Evolutionary conservation across 352 stramenopile species (phyloP).

Genomic region (Globisporangium alternatum): DNA sequence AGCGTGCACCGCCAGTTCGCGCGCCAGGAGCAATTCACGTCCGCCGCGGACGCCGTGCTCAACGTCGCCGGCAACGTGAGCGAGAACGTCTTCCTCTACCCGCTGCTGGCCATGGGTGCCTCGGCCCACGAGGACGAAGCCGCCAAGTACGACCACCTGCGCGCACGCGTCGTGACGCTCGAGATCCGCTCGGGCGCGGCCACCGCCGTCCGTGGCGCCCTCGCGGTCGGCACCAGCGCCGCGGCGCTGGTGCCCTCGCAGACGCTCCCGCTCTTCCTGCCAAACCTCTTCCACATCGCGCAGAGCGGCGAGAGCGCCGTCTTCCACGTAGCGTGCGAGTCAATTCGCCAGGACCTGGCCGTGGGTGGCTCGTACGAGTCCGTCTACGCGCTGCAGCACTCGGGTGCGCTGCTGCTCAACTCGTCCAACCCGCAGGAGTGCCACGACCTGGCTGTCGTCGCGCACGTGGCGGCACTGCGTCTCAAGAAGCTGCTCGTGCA

Average conservation of each 20-base stretch:
- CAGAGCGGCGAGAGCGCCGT: slow-evolving; percentile 38
- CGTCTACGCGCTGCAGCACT: slow-evolving; percentile 66
- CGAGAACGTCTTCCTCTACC: slow-evolving; percentile 66
- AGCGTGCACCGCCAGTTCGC: slow-evolving; percentile 33
- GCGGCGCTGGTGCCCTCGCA: slow-evolving; percentile 65
- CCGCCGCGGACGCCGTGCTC: slow-evolving; percentile 49
- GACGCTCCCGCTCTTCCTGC: slow-evolving; percentile 71
- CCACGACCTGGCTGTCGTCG: slow-evolving; percentile 76
- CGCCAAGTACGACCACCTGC: slow-evolving; percentile 20
- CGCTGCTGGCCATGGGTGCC: slow-evolving; percentile 31
- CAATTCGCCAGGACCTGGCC: slow-evolving; percentile 49
- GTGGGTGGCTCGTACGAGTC: slow-evolving; percentile 60
- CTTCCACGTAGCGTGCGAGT: slow-evolving; percentile 65
- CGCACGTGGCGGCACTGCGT: slow-evolving; percentile 60
- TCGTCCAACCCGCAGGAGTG: slow-evolving; percentile 65
- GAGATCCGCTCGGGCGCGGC: slow-evolving; percentile 58
- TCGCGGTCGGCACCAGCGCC: slow-evolving; percentile 46
- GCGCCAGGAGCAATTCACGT: slow-evolving; percentile 50
- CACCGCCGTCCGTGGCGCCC: slow-evolving; percentile 52
- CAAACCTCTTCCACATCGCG: slow-evolving; percentile 61
- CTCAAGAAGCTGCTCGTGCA: slow-evolving; percentile 68
- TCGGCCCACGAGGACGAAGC: slow-evolving; percentile 8
- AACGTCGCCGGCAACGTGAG: slow-evolving; percentile 53
- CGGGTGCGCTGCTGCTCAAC: slow-evolving; percentile 69
- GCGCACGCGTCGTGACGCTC: slow-evolving; percentile 60